Evolutionary conservation across 1,284 basidiomycete genomes (phyloP).

Genomic region (Anthracocystis panici-leucophaei): DNA sequence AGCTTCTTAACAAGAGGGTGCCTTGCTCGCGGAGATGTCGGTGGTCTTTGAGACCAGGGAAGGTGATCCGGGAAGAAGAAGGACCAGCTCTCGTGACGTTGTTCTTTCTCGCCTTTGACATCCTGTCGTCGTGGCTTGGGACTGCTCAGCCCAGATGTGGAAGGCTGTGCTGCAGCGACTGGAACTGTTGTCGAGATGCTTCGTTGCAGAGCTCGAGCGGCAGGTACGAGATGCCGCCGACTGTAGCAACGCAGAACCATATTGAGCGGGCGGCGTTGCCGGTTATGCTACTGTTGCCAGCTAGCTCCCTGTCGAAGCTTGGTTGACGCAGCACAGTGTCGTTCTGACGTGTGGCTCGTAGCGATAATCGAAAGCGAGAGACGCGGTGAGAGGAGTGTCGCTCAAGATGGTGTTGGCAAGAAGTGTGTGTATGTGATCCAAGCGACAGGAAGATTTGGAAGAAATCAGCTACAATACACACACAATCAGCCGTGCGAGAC

Average conservation of each 20-base stretch:
- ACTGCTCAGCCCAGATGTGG: background rate
- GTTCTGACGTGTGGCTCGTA: background rate
- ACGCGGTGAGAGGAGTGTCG: background rate
- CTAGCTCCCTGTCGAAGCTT: background rate
- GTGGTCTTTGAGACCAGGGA: conserved; percentile 17
- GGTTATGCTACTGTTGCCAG: background rate
- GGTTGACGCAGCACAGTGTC: background rate
- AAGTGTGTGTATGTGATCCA: background rate
- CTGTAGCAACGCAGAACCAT: conserved; percentile 51
- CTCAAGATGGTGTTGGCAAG: background rate
- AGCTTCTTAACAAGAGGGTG: conserved; percentile 56
- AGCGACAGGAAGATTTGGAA: conserved; percentile 18
- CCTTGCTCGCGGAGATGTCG: conserved; percentile 14
- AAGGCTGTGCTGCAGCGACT: background rate
- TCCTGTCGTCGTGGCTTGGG: background rate
- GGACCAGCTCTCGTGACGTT: conserved; percentile 35
- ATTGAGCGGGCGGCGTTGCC: background rate
- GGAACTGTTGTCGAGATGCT: background rate
- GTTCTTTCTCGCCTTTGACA: background rate
- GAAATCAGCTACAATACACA: background rate
- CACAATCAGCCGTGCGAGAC: conserved; percentile 18
- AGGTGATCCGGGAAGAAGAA: conserved; percentile 49
- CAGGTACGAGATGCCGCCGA: conserved; percentile 39
- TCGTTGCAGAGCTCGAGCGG: conserved; percentile 14
- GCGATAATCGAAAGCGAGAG: background rate